These are phyloP conservation scores for Penicillium sp. DNA, from an alignment of 2,329 filamentous ascomycete species.

Conservation along the genomic window DNA sequence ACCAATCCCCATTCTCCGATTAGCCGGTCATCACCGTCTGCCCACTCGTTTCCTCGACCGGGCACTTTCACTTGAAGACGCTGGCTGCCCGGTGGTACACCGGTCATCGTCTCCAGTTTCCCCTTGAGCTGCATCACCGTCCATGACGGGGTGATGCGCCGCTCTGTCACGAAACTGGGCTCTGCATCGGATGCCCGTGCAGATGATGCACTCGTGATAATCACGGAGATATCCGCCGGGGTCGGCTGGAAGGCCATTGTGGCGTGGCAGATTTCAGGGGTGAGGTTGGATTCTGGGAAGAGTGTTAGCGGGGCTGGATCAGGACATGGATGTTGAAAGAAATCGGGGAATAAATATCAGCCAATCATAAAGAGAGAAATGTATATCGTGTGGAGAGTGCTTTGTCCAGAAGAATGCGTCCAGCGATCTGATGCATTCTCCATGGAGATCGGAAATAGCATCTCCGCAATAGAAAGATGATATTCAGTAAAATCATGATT, in stretches of 20 bases:
- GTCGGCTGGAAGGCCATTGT: slow-evolving; percentile 36
- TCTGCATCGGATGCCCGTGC: slow-evolving; percentile 14
- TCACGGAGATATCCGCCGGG: slow-evolving; percentile 36
- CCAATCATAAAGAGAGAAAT: too few species aligned
- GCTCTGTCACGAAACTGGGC: slow-evolving; percentile 62
- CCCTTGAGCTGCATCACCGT: slow-evolving; percentile 74
- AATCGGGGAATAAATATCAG: too few species aligned
- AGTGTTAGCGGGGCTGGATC: neutral
- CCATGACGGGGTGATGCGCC: slow-evolving; percentile 89
- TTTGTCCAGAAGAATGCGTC: too few species aligned
- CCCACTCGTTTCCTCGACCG: slow-evolving; percentile 54
- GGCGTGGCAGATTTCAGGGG: neutral
- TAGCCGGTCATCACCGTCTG: slow-evolving; percentile 65
- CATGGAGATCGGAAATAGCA: too few species aligned
- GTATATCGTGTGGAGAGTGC: neutral
- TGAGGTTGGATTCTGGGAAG: neutral
- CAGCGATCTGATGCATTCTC: too few species aligned
- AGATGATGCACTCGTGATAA: slow-evolving; percentile 32
- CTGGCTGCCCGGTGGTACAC: slow-evolving; percentile 76
- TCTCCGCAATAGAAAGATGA: too few species aligned
- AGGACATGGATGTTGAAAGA: too few species aligned
- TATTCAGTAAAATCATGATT: too few species aligned
- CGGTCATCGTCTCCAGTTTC: slow-evolving; percentile 88
- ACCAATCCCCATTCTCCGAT: slow-evolving; percentile 47
- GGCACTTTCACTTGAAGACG: slow-evolving; percentile 64